Base-by-base conservation (phyloP, 257 asterid species). In the Solanum lycopersicoides region DNA sequence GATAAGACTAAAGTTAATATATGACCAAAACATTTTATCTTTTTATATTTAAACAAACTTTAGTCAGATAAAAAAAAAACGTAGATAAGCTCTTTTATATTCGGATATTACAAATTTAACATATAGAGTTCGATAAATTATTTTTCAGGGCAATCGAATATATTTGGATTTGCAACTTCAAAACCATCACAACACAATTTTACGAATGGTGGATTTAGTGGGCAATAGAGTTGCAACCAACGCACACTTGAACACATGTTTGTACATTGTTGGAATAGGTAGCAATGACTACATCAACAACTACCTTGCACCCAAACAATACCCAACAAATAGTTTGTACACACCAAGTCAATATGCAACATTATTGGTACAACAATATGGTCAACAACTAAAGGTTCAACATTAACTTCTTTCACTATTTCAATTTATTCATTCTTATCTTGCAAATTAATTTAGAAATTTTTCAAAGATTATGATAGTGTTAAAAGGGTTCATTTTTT, bases 281-380 rank as follows among this genome's bases (percentile, higher is more conserved):
- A 93, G 91, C 85, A 91, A 93, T 37, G 98, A 94, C 42, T 95
- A 95, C 87, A 71, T 93, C 6, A 92, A 93, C 6, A 92, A 93
- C 76, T 95, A 94, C 79, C 91, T 76, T 11, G 3, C 74, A 28
- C 91, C 91, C 8, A 45, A 50, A 28, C 3, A 41, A n/a, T 91
- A 91, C 34, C 14, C 45, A 4, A 11, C 90, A 2, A 88, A 91
- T n/a, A 34, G 18, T 8, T 11, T 84, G 1, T 72, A 63, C 83
- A 87, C 93, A 13, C 94, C 95, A 6, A 88, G 87, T 9, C 53
- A 59, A 21, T 95, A 89, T 59, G 95, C 96, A 12, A 39, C 47
- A 9, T 9, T 13, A n/a, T 83, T 95, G 89, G 88, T 89, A 79
- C 50, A 59, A 39, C 87, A 87, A 21, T 85, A 86, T 35, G 59